Evolutionary conservation across 1,284 basidiomycete species (phyloP), one percentile per base, ranked within the genome.

Genomic region (Macrocystidia cucumis): DNA sequence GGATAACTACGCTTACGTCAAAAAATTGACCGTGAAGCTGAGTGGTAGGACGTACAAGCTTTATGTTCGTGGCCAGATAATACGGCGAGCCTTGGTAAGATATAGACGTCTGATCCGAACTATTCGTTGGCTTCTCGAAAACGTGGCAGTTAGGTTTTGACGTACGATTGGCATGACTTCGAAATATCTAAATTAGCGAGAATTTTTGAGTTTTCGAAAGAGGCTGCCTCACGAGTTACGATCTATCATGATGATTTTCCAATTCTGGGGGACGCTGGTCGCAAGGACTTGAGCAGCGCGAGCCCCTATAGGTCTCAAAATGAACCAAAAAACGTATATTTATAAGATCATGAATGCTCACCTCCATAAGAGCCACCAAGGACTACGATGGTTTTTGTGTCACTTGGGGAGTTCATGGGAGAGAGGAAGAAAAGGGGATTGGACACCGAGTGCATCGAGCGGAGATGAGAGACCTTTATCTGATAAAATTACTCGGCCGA

Each of bases 31-130:
- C 12, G 35, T 16, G 28, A 9, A 34, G 21, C 12, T 32, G 24
- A 12, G 13, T 19, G 35, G 12, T 11, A 7, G 8, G 47, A 65
- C 58, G 59, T 52, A 70, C 78, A 79, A 12, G 78, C 77, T 62
- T 84, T 84, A 59, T 83, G 74, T 55, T 82, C 80, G 48, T 84
- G 77, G 20, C 72, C 71, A 4, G 77, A 67, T 5, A 84, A 62
- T 9, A 82, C 71, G 6, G 74, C 68, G 44, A 74, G 73, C 31
- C 81, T 67, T 2, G 81, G 77, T 32, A 82, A 63, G 34, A 73
- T 70, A 53, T 82, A 79, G 4, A 78, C 62, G 49, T 78, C 69
- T 81, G 22, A 21, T 4, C 8, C 31, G 9, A 17, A 29, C 2
- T 2, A 13, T 29, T 19, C 25, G 7, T 19, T 29, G 2, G 7